Conservation (phyloP, 2,329 filamentous ascomycete genomes). For the Sporothrix dimorphospora region DNA sequence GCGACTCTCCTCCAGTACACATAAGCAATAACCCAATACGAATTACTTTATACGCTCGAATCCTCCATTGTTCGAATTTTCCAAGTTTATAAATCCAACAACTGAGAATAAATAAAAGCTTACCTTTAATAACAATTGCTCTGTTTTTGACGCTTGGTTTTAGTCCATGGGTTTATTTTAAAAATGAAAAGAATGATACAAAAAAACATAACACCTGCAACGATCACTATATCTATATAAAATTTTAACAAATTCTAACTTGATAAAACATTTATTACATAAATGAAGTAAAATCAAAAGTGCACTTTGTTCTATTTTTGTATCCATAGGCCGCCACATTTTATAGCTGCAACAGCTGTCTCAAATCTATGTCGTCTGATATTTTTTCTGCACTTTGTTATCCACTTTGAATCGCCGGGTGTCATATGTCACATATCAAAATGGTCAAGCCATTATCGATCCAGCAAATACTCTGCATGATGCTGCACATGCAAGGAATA, state of each 20-base stretch:
- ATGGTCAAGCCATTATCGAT: neutral
- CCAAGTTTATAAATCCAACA: neutral
- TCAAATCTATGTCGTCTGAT: no score
- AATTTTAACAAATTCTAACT: no score
- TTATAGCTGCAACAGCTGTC: no score
- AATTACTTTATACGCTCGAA: neutral
- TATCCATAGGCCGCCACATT: neutral
- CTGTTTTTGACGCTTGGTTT: neutral
- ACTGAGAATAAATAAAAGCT: neutral
- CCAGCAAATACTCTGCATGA: neutral
- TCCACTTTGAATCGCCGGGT: neutral
- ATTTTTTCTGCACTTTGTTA: neutral
- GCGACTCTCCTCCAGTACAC: neutral
- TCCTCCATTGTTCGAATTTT: neutral
- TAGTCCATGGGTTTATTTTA: no score
- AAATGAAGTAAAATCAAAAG: no score
- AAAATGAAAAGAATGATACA: neutral
- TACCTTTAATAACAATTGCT: neutral
- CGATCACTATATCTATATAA: no score
- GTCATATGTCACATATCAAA: neutral
- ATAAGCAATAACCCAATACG: neutral
- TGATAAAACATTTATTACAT: no score
- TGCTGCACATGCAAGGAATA: neutral
- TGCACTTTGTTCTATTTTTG: no score
- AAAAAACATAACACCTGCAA: neutral